Percentiles rank a stretch among this genome's conserved stretches.
Evolutionary conservation across 768 basidiomycete species (phyloP).

Genomic region (Xerocomus brunneocitrinus): DNA sequence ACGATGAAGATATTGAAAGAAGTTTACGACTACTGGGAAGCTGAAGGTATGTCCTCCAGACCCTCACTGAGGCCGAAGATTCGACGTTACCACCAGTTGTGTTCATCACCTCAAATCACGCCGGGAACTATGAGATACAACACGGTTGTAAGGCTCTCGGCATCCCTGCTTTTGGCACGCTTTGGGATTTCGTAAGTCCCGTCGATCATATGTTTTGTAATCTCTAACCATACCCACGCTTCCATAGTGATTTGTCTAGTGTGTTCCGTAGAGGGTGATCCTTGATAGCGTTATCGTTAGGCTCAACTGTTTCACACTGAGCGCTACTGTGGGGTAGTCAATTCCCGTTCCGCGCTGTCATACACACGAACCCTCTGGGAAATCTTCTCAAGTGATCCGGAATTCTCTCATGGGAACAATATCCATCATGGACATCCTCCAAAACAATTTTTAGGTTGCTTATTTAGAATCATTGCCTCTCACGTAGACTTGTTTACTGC

Average conservation of each 20-base stretch:
- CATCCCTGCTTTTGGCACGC: constrained; percentile 64
- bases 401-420: too few relatives aligned
- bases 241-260: constrained; percentile 20
- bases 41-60: constrained; percentile 47
- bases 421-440: too few relatives aligned
- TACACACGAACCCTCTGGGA: too few relatives aligned
- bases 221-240: neutral
- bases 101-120: constrained; percentile 81
- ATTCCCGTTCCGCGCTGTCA: too few relatives aligned
- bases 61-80: neutral
- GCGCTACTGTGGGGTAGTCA: too few relatives aligned
- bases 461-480: neutral
- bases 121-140: constrained; percentile 76
- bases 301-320: too few relatives aligned
- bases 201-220: constrained; percentile 4
- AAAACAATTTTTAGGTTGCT: neutral
- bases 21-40: constrained; percentile 61
- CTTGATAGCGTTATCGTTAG: neutral
- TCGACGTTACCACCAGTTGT: constrained; percentile 42
- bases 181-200: constrained; percentile 59
- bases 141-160: constrained; percentile 68
- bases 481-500: neutral
- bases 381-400: too few relatives aligned
- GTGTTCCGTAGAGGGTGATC: neutral
- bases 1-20: constrained; percentile 73